Conservation (phyloP, 331 rosid genomes). For the Malus hybrid region DNA sequence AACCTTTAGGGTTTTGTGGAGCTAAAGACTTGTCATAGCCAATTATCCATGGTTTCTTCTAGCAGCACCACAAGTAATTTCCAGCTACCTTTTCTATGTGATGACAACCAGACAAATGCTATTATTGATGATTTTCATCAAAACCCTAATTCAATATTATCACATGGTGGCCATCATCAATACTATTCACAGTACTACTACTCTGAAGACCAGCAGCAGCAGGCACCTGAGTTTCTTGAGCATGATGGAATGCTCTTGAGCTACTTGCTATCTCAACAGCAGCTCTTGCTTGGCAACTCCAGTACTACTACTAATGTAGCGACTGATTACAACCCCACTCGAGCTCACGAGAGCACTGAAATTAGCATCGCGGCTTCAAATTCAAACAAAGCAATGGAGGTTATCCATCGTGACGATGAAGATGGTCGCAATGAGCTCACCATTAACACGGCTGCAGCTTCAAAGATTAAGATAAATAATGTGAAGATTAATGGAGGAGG, state of each 20-base stretch:
- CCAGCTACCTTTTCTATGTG: not conserved
- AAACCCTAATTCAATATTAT: slow-evolving; percentile 6
- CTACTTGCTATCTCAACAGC: slow-evolving; percentile 33
- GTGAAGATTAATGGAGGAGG: not conserved
- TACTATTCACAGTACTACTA: not conserved
- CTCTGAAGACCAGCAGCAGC: not conserved
- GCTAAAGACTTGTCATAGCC: not conserved
- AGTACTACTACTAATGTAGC: not conserved
- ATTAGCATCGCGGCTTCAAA: slow-evolving; percentile 11
- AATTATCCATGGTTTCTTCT: slow-evolving; percentile 20
- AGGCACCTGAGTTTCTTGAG: not conserved
- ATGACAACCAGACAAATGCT: not conserved
- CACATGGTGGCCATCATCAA: not conserved
- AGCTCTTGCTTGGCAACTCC: not conserved
- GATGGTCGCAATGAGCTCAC: not conserved
- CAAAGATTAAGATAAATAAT: not conserved
- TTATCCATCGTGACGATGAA: not conserved
- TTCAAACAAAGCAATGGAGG: not conserved
- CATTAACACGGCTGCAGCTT: not conserved
- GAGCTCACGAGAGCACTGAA: not conserved
- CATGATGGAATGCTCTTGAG: slow-evolving; percentile 30
- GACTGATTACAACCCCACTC: not conserved
- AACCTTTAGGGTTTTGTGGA: not conserved
- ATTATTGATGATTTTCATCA: not conserved
- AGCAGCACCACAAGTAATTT: not conserved